Conservation (phyloP, 306 rosid species). For the Alnus glutinosa region DNA sequence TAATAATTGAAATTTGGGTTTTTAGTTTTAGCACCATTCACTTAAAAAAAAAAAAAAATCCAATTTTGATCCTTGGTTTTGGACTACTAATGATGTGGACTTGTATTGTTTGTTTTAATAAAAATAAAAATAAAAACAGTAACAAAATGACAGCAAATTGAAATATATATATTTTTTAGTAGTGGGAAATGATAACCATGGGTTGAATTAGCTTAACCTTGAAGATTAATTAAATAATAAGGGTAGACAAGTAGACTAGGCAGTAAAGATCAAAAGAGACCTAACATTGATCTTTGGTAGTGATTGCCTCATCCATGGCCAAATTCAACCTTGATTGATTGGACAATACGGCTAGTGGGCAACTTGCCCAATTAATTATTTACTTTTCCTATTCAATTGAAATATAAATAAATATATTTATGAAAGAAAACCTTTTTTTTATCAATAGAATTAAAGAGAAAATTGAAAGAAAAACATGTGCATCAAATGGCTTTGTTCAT, state of each 20-base stretch:
- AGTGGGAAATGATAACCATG: not conserved
- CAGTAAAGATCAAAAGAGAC: slow-evolving; percentile 8
- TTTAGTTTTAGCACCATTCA: not conserved
- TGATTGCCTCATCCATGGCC: slow-evolving; percentile 36
- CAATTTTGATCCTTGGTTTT: too few relatives aligned
- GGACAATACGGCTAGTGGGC: slow-evolving; percentile 29
- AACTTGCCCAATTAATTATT: slow-evolving; percentile 38
- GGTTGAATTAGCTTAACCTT: not conserved
- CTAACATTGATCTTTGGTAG: slow-evolving; percentile 18
- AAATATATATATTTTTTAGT: not conserved
- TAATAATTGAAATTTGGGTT: not conserved
- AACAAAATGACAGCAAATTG: not conserved
- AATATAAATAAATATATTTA: too few relatives aligned
- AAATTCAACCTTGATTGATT: slow-evolving; percentile 39
- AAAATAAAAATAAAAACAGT: too few relatives aligned
- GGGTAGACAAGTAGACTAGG: not conserved
- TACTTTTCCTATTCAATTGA: not conserved
- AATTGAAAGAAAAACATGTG: not conserved
- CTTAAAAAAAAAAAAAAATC: too few relatives aligned
- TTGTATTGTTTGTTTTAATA: too few relatives aligned
- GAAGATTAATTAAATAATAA: not conserved
- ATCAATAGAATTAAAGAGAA: not conserved
- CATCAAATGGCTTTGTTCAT: not conserved
- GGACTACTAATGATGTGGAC: too few relatives aligned
- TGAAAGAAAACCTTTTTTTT: too few relatives aligned